Evolutionary conservation across 176 grass and related monocot genomes (phyloP).

Genomic region (Leersia perrieri): DNA sequence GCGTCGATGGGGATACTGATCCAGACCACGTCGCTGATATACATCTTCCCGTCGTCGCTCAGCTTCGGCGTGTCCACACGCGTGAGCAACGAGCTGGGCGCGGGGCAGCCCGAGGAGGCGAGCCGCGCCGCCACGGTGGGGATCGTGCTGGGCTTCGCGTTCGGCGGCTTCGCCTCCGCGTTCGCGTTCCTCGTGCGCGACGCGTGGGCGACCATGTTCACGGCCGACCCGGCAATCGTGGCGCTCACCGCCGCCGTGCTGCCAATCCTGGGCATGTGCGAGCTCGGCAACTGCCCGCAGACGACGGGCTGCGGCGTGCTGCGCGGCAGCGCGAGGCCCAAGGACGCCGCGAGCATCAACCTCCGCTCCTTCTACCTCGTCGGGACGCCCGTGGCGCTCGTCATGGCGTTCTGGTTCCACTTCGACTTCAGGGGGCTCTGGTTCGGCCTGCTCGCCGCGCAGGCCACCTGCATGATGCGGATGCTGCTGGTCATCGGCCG

Average conservation of each 20-base stretch:
- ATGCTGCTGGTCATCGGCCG: constrained; percentile 54
- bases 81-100: constrained; percentile 89
- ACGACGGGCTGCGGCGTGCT: constrained; percentile 81
- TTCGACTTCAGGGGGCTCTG: constrained; percentile 76
- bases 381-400: constrained; percentile 75
- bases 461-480: constrained; percentile 69
- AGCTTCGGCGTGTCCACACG: constrained; percentile 91
- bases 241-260: constrained; percentile 70
- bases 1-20: constrained; percentile 96
- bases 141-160: constrained; percentile 52
- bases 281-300: constrained; percentile 91
- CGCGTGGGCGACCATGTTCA: constrained; percentile 85
- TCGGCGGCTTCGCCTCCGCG: constrained; percentile 55
- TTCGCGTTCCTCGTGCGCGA: constrained; percentile 60
- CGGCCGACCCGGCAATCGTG: constrained; percentile 58
- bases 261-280: constrained; percentile 70
- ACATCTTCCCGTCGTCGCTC: constrained; percentile 94
- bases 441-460: constrained; percentile 74
- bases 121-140: constrained; percentile 61
- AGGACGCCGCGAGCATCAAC: constrained; percentile 75
- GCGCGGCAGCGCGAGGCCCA: constrained; percentile 78
- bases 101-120: constrained; percentile 53
- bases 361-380: constrained; percentile 78
- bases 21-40: constrained; percentile 93
- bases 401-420: constrained; percentile 54